Conservation (phyloP, 2,329 filamentous ascomycete species). For the Trichoderma brevicompactum region DNA sequence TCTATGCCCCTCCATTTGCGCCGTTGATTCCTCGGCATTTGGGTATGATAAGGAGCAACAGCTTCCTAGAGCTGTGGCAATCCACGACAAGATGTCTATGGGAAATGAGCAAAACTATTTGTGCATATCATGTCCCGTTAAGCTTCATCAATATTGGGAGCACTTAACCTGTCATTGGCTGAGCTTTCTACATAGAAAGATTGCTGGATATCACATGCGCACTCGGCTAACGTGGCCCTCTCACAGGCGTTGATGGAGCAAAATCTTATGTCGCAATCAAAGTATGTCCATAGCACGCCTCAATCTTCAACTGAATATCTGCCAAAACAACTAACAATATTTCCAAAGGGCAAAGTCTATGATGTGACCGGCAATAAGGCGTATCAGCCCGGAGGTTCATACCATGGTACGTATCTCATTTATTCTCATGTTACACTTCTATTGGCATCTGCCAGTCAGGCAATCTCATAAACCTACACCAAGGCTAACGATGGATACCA, state of each 20-base stretch:
- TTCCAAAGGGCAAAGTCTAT: constrained; percentile 79
- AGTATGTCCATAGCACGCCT: constrained; percentile 44
- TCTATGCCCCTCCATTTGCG: neutral
- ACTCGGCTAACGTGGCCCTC: constrained; percentile 18
- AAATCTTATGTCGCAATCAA: constrained; percentile 74
- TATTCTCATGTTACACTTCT: neutral
- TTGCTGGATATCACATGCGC: neutral
- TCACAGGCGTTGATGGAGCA: constrained; percentile 64
- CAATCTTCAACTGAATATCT: neutral
- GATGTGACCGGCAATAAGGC: constrained; percentile 89
- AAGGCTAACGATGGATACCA: constrained; percentile 44
- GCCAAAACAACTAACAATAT: constrained; percentile 15
- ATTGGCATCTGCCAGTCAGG: neutral
- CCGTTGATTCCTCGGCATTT: neutral
- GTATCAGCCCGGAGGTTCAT: constrained; percentile 81
- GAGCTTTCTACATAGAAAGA: neutral
- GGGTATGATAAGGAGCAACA: too few species aligned
- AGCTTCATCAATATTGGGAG: neutral
- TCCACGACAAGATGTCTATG: neutral
- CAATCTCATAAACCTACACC: neutral
- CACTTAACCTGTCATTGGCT: neutral
- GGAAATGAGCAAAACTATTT: neutral
- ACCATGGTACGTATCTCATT: constrained; percentile 69
- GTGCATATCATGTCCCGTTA: neutral
- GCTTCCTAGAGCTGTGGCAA: neutral